Base-by-base conservation (phyloP, 2,329 filamentous ascomycete species). In the Pyricularia pennisetigena region DNA sequence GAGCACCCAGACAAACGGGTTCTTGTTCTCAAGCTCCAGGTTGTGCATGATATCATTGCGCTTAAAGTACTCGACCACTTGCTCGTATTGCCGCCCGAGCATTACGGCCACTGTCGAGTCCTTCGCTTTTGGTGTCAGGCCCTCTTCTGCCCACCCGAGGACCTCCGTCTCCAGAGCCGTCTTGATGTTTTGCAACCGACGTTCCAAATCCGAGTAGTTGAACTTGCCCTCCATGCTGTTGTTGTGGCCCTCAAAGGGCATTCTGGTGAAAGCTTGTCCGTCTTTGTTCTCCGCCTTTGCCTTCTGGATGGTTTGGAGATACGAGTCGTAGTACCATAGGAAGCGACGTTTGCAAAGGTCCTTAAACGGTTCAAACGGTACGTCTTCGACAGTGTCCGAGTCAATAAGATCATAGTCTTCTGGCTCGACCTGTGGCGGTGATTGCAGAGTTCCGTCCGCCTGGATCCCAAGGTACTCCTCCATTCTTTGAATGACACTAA, bases 301-400 rank as follows among this genome's bases (percentile, higher is more conserved):
- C 69, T 88, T 84, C 54, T 88, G 83, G 67, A 97, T 88, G 1
- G 90, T 85, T 3, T 85, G 81, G 26, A 95, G 81, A 75, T 98
- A 98, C 3, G 91, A 91, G 72, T 96, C 91, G 77, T 92, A 97
- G 79, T 98, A 98, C 95, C 95, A 98, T 16, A 98, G 81, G 75
- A 98, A 97, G 1, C 94, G 88, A 54, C 91, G 88, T 79, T 98
- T 98, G 83, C 90, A 92, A 5, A 97, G 82, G 74, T 98, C 94
- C 72, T 88, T 90, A 80, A 98, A 98, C 0, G 93, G 92, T 72
- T 97, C 91, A 77, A 93, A 97, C 0, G 86, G 83, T 0, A 86
- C 75, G 59, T 90, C 87, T 69, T 79, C 81, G 24, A 76, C 76
- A 28, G 82, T 80, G 54, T 85, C 82, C 54, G 82, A 79, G 61